These are phyloP conservation scores for Salvia hispanica DNA, from an alignment of 257 asterid species.

Conservation along the genomic window DNA sequence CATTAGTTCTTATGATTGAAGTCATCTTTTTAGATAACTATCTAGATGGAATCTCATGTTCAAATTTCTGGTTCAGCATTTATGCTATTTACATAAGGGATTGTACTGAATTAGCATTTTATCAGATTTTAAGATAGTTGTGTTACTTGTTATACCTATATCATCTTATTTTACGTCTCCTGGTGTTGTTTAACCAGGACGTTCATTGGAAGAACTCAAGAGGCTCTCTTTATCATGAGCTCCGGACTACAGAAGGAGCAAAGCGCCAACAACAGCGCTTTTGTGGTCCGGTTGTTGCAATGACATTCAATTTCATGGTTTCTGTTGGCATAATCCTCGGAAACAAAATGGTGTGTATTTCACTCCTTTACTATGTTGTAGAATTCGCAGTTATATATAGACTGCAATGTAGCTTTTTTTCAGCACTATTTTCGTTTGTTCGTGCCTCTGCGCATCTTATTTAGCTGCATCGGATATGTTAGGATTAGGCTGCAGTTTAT, in stretches of 20 bases:
- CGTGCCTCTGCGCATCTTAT: not conserved
- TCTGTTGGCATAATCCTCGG: constrained; percentile 82
- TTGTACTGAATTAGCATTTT: not conserved
- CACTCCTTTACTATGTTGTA: no score
- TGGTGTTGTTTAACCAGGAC: constrained; percentile 44
- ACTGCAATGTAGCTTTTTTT: not conserved
- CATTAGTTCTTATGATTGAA: not conserved
- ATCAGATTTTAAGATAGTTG: not conserved
- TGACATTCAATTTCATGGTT: constrained; percentile 85
- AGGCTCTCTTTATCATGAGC: constrained; percentile 66
- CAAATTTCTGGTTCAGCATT: not conserved
- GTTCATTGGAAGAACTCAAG: constrained; percentile 84
- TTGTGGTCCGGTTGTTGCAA: constrained; percentile 73
- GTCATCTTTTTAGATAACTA: constrained; percentile 3
- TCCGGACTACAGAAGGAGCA: constrained; percentile 82
- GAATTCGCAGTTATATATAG: no score
- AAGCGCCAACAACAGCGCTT: constrained; percentile 73
- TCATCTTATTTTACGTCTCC: not conserved
- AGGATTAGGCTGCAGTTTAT: not conserved
- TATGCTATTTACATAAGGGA: not conserved
- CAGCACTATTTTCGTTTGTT: not conserved
- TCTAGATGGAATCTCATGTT: not conserved
- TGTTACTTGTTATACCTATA: not conserved
- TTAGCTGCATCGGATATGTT: no score
- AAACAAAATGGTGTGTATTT: constrained; percentile 65